phyloP scores from a whole-genome alignment of 371 early-diverging fungal species.

The Mucor lusitanicus region DNA sequence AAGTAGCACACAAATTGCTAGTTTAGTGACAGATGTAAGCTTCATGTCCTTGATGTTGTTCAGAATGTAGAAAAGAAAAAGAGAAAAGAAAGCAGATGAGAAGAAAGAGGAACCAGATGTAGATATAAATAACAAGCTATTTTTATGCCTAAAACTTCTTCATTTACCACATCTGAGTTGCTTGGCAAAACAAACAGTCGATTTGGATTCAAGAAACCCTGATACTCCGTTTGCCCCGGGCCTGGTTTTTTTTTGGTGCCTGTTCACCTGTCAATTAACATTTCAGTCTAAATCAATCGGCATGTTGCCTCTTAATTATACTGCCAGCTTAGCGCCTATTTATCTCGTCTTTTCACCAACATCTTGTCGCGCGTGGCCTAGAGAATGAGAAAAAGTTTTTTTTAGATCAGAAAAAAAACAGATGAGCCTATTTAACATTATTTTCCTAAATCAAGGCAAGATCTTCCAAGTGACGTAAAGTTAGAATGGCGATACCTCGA shows the following conservation, averaged over 20 bases:
- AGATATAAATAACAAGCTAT: conserved; percentile 10
- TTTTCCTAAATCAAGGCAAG: background rate
- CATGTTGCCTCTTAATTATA: background rate
- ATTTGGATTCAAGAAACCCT: background rate
- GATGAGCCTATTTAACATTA: background rate
- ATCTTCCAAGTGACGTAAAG: background rate
- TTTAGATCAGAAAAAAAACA: background rate
- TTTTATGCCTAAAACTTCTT: conserved; percentile 5
- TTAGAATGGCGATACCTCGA: background rate
- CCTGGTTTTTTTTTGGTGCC: background rate
- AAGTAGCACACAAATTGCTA: conserved; percentile 14
- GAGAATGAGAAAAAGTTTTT: background rate
- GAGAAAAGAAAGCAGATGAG: background rate
- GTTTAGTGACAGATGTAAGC: conserved; percentile 3
- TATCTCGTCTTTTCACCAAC: background rate
- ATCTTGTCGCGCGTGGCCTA: background rate
- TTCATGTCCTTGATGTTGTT: background rate
- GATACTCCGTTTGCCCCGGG: background rate
- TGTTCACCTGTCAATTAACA: conserved; percentile 8
- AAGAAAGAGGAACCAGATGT: background rate
- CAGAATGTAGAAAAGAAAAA: background rate
- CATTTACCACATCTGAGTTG: conserved; percentile 7
- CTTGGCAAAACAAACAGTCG: conserved; percentile 8
- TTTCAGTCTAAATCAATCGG: background rate
- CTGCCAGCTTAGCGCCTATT: too few species aligned